Conservation (phyloP, 2,329 filamentous ascomycete species). For the Rhynchosporium graminicola region DNA sequence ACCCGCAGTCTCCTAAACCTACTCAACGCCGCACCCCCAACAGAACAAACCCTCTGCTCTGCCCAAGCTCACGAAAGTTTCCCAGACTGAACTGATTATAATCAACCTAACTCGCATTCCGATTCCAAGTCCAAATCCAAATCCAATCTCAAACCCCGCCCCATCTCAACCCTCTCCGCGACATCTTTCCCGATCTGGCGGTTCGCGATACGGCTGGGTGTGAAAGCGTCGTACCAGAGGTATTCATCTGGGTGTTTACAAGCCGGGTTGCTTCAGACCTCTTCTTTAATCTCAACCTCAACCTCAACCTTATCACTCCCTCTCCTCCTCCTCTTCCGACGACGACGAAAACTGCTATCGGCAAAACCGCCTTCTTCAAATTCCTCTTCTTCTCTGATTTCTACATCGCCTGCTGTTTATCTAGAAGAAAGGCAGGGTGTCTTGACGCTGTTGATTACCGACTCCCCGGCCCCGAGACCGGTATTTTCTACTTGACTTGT, state of each 20-base stretch:
- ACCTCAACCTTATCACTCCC: conserved; percentile 14
- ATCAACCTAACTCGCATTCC: not conserved
- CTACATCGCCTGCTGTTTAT: not conserved
- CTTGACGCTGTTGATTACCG: conserved; percentile 28
- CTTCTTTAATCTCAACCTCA: conserved; percentile 21
- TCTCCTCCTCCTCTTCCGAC: conserved; percentile 26
- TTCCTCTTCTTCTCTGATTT: conserved; percentile 27
- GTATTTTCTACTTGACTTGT: conserved; percentile 46
- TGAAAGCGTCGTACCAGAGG: conserved; percentile 55
- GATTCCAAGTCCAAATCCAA: not conserved
- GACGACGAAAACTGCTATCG: too few relatives aligned
- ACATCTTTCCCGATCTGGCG: conserved; percentile 40
- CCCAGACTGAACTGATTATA: too few relatives aligned
- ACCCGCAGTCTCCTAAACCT: not conserved
- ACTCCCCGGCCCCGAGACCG: conserved; percentile 45
- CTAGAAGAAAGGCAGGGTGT: conserved; percentile 29
- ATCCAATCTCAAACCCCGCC: conserved; percentile 25
- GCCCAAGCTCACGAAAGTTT: too few relatives aligned
- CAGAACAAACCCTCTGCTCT: too few relatives aligned
- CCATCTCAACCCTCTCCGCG: conserved; percentile 30
- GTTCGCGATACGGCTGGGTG: conserved; percentile 45
- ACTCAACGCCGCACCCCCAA: not conserved
- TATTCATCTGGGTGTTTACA: conserved; percentile 47
- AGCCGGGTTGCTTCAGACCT: conserved; percentile 26
- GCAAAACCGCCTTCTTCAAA: too few relatives aligned